A percentile compares a stretch with the other conserved stretches of the same genome.
phyloP scores from a whole-genome alignment of 2,329 filamentous ascomycete species.

The Aspergillus phoenicis region DNA sequence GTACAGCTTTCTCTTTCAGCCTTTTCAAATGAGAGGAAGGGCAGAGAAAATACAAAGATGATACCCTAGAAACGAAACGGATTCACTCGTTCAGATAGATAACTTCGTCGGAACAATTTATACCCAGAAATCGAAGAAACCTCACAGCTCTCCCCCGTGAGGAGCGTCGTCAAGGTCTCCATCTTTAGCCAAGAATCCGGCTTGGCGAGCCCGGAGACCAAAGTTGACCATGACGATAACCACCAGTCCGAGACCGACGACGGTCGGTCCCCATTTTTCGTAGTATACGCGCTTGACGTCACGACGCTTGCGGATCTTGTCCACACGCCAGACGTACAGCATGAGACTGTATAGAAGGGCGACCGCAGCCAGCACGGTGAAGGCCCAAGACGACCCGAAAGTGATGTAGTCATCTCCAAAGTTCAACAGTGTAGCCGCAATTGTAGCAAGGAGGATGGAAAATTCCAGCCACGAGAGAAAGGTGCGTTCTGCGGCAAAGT shows the following conservation, averaged over 20 bases:
- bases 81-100: neutral
- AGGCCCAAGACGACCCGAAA: constrained; percentile 71
- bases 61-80: neutral
- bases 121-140: neutral
- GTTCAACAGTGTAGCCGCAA: constrained; percentile 81
- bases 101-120: neutral
- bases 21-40: neutral
- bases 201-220: constrained; percentile 69
- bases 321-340: constrained; percentile 85
- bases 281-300: constrained; percentile 79
- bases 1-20: neutral
- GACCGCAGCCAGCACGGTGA: constrained; percentile 77
- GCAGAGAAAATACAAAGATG: neutral
- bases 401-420: constrained; percentile 66
- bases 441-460: constrained; percentile 88
- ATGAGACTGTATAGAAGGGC: constrained; percentile 80
- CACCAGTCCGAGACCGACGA: constrained; percentile 73
- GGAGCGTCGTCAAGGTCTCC: neutral
- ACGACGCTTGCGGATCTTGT: constrained; percentile 77
- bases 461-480: constrained; percentile 98
- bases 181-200: constrained; percentile 31
- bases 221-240: constrained; percentile 78
- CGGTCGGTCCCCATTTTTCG: constrained; percentile 80
- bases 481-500: constrained; percentile 92
- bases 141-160: constrained; percentile 19